Conservation (phyloP, 1,284 basidiomycete species). For the Wallemia hederae region DNA sequence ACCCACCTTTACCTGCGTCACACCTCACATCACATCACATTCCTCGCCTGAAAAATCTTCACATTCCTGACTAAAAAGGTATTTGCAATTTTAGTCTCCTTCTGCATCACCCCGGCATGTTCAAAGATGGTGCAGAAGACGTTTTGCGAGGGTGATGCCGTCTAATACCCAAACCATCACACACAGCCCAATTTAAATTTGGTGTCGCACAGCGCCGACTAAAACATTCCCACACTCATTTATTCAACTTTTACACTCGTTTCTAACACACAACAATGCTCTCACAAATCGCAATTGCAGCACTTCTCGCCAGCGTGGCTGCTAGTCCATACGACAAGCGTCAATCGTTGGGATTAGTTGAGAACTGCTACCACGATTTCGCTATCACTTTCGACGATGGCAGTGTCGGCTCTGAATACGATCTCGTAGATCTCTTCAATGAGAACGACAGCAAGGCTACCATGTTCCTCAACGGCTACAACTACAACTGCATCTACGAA, state of each 20-base stretch:
- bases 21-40: no score
- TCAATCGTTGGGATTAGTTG: neutral
- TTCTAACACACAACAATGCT: neutral
- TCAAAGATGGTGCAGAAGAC: no score
- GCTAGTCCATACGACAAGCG: neutral
- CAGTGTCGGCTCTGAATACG: neutral
- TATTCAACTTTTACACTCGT: neutral
- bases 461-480: slow-evolving; percentile 3
- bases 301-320: neutral
- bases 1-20: no score
- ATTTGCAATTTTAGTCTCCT: no score
- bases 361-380: neutral
- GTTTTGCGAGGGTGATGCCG: no score
- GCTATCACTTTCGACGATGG: neutral
- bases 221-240: no score
- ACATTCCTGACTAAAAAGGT: no score
- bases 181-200: neutral
- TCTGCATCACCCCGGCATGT: no score
- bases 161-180: no score
- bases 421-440: neutral
- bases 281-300: neutral
- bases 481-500: slow-evolving; percentile 6
- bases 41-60: no score
- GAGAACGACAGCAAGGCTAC: neutral
- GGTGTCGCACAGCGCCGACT: no score